Evolutionary conservation across 2,329 filamentous ascomycete species (phyloP), one percentile per base, ranked within the genome.

Genomic region (Fusarium multiceps): DNA sequence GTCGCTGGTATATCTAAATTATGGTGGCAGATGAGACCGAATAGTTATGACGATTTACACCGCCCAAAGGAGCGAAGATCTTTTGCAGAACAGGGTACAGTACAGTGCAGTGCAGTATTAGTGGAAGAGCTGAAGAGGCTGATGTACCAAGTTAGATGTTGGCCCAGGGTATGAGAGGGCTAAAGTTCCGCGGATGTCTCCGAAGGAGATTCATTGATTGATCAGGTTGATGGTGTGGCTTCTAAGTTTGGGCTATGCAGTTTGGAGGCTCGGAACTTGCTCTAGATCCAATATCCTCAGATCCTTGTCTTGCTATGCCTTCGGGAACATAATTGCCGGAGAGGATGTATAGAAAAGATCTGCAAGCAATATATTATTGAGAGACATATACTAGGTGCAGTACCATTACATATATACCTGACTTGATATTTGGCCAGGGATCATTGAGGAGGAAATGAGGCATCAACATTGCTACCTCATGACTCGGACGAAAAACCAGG

Each of bases 191-290:
- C 42, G 37, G 28, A 66, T 66, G 63, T 60, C 55, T 55, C 42
- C 34, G 42, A 27, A 7, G n/a, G 21, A 60, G 40, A 49, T 41
- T 20, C 30, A 66, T 66, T 66, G 63, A 61, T 28, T 49, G 46
- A 66, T 50, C 20, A 23, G 27, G n/a, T 27, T 34, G 21, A 41
- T 43, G 40, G 61, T 42, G 55, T 55, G 63, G 48, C 47, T 55
- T 53, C 43, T 66, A 61, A 55, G 63, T 61, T 66, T 34, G 30
- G 43, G 20, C 62, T 49, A 46, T 46, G 42, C 46, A n/a, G 40
- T 51, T 37, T 42, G 37, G 41, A 46, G 21, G 34, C 49, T 51
- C 20, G 34, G n/a, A 28, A 34, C n/a, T n/a, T 51, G 32, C 49
- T 53, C 40, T 53, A 53, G 49, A 10, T 27, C 32, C 27, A 37